phyloP scores from a whole-genome alignment of 345 rosid species.

The Citrus reticulata region DNA sequence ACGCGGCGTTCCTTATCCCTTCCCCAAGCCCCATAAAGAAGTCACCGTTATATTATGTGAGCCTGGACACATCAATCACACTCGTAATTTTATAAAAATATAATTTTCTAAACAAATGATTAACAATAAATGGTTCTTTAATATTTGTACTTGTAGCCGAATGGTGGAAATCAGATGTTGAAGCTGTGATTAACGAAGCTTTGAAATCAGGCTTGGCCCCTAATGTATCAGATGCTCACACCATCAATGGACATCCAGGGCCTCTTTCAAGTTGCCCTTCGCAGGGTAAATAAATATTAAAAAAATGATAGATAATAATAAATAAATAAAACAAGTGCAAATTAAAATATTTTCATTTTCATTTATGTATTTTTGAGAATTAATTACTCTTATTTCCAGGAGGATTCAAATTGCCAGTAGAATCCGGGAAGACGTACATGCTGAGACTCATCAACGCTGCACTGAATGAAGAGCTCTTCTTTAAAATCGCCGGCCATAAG shows the following conservation, averaged over 20 bases:
- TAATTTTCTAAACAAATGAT: no score
- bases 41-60: conserved; percentile 50
- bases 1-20: conserved; percentile 79
- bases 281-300: conserved; percentile 26
- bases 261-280: conserved; percentile 47
- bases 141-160: conserved; percentile 37
- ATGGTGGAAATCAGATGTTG: conserved; percentile 97
- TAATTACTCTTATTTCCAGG: conserved; percentile 13
- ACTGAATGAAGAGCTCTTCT: conserved; percentile 83
- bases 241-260: conserved; percentile 79
- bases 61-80: not conserved
- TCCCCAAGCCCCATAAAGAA: conserved; percentile 71
- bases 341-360: not conserved
- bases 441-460: conserved; percentile 80
- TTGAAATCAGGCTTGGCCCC: conserved; percentile 69
- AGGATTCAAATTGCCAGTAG: conserved; percentile 42
- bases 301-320: no score
- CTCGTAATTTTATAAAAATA: no score
- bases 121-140: not conserved
- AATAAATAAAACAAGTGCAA: no score
- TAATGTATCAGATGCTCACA: conserved; percentile 90
- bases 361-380: not conserved
- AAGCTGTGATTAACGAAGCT: conserved; percentile 72
- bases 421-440: conserved; percentile 63
- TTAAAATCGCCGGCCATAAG: conserved; percentile 75